Evolutionary conservation across 192 early-diverging fungal species (phyloP).

Genomic region (Funneliformis geosporum): DNA sequence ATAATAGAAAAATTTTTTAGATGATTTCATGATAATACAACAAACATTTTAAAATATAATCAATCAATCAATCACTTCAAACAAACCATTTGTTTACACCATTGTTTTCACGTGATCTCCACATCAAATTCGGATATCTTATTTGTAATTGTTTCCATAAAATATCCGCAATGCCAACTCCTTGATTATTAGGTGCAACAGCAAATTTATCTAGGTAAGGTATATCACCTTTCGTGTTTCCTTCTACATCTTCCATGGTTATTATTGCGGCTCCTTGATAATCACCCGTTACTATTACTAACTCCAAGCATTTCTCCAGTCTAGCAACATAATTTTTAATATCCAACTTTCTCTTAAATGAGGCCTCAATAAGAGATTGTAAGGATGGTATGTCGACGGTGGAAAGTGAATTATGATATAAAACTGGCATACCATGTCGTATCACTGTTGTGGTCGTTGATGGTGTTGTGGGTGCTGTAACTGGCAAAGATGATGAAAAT

Average conservation of each 20-base stretch:
- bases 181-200: conserved; percentile 81
- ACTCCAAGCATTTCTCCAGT: conserved; percentile 49
- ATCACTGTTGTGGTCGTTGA: conserved; percentile 68
- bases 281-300: conserved; percentile 82
- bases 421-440: conserved; percentile 73
- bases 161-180: conserved; percentile 93
- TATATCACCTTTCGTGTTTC: conserved; percentile 2
- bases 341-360: conserved; percentile 70
- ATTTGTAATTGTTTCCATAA: conserved; percentile 80
- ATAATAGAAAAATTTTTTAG: neutral
- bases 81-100: conserved; percentile 92
- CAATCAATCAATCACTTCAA: too few relatives aligned
- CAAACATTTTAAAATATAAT: neutral
- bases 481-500: conserved; percentile 59
- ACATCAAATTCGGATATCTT: conserved; percentile 71
- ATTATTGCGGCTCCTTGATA: conserved; percentile 91
- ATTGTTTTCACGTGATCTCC: conserved; percentile 84
- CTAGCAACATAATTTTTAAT: conserved; percentile 59
- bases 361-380: conserved; percentile 66
- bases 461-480: conserved; percentile 20
- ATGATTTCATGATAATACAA: neutral
- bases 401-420: conserved; percentile 53
- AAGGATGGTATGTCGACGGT: conserved; percentile 59
- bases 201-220: conserved; percentile 93
- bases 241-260: conserved; percentile 61